Evolutionary conservation across 2,329 filamentous ascomycete species (phyloP), one percentile per base, ranked within the genome.

Genomic region (Cladophialophora bantiana): DNA sequence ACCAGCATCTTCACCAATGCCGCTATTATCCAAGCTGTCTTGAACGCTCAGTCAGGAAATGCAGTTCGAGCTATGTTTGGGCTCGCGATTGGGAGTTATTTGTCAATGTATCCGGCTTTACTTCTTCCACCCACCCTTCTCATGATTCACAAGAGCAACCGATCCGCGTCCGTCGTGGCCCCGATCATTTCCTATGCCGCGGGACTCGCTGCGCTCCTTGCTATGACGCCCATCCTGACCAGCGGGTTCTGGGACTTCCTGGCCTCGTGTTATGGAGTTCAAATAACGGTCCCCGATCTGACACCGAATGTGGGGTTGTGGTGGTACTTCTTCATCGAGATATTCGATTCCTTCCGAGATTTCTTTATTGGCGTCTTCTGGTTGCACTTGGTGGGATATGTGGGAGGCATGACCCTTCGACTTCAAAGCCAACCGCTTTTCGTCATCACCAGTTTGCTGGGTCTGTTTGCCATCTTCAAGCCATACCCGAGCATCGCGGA

Each of bases 301-400:
- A 96, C 94, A 0, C 95, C 95, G 12, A 99, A 98, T 72, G 91
- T 96, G 35, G 95, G 95, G 1, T 84, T 99, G 1, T 99, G 95
- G 95, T 99, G 95, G 95, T 99, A 99, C 80, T 99, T 99, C 81
- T 98, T 99, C 77, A 96, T 96, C 72, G 94, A 99, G 77, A 99
- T 99, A 89, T 99, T 99, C 77, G 95, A 99, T 80, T 94, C 94
- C 0, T 99, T 99, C 85, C 88, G 95, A 45, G 90, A 91, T 73
- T 99, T 99, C 84, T 99, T 98, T 84, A 86, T 99, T 2, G 95
- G 92, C 62, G 94, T 99, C 57, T 99, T 99, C 82, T 98, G 96
- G 93, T 86, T 99, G 68, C 95, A 99, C 77, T 88, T 98, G 65
- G 88, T 91, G 0, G 90, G 91, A 45, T 99, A 99, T 79, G 92